Percentiles rank a stretch among this genome's conserved stretches.
Conservation (phyloP, 257 asterid species). For the Jacaranda mimosifolia region DNA sequence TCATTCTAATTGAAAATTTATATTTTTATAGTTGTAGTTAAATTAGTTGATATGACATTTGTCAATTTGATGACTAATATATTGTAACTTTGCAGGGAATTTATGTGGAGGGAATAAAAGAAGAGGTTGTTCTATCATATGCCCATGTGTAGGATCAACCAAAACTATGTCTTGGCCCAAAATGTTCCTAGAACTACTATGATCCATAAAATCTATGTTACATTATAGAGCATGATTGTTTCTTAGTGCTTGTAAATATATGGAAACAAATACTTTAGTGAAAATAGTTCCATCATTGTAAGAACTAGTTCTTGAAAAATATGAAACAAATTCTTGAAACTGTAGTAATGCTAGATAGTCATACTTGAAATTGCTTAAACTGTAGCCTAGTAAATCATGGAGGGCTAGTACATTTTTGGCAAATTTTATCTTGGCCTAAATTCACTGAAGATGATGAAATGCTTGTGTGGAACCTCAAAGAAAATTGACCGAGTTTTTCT, state of each 20-base stretch:
- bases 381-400: neutral
- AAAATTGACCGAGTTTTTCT: too few relatives aligned
- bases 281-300: neutral
- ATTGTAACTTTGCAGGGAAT: conserved; percentile 61
- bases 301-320: neutral
- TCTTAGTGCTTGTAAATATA: neutral
- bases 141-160: conserved; percentile 60
- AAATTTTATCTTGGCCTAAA: neutral
- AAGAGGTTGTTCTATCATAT: conserved; percentile 87
- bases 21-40: too few relatives aligned
- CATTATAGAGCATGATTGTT: neutral
- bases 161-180: neutral
- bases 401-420: neutral
- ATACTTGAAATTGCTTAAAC: neutral
- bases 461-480: neutral
- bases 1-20: too few relatives aligned
- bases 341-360: neutral
- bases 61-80: conserved; percentile 24
- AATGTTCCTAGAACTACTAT: neutral
- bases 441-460: neutral
- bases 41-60: too few relatives aligned
- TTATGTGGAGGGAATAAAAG: conserved; percentile 87
- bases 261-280: neutral
- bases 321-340: conserved; percentile 7
- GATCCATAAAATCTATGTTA: neutral